These are phyloP conservation scores for Cladosporium sp. DNA, from an alignment of 2,329 filamentous ascomycete genomes.

Conservation along the genomic window DNA sequence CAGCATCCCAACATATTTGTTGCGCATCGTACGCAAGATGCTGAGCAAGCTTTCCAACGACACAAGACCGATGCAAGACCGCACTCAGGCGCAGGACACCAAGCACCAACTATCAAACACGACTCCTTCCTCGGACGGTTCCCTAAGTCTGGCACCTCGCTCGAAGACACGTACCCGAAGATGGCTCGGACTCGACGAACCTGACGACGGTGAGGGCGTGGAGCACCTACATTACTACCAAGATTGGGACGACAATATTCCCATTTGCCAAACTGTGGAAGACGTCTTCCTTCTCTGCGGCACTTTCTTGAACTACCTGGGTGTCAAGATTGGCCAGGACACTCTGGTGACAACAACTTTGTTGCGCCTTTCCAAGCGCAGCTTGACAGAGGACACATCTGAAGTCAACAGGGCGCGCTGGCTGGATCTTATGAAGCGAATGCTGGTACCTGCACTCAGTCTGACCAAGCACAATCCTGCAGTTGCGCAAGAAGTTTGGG, in stretches of 20 bases:
- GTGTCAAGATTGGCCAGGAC: slow-evolving; percentile 87
- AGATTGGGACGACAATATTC: slow-evolving; percentile 92
- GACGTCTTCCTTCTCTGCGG: slow-evolving; percentile 86
- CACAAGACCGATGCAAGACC: slow-evolving; percentile 50
- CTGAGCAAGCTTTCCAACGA: slow-evolving; percentile 72
- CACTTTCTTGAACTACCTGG: slow-evolving; percentile 81
- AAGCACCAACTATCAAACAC: slow-evolving; percentile 63
- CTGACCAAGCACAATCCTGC: slow-evolving; percentile 82
- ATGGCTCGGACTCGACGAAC: slow-evolving; percentile 82
- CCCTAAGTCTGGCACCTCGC: slow-evolving; percentile 56
- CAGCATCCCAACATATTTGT: slow-evolving; percentile 76
- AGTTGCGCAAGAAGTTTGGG: slow-evolving; percentile 83
- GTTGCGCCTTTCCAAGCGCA: slow-evolving; percentile 79
- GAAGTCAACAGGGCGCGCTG: slow-evolving; percentile 73
- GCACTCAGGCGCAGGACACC: slow-evolving; percentile 47
- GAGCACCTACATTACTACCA: slow-evolving; percentile 96
- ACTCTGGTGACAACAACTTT: slow-evolving; percentile 76
- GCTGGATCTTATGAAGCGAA: slow-evolving; percentile 78
- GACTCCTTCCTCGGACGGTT: slow-evolving; percentile 67
- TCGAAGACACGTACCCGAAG: slow-evolving; percentile 54
- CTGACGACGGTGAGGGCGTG: slow-evolving; percentile 70
- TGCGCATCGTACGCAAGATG: slow-evolving; percentile 82
- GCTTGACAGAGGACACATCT: slow-evolving; percentile 69
- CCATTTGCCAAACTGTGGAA: slow-evolving; percentile 84
- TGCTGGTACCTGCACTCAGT: slow-evolving; percentile 86